Percentiles rank a stretch among this genome's conserved stretches.
Evolutionary conservation across 257 asterid genomes (phyloP).

Genomic region (Cruciata laevipes): DNA sequence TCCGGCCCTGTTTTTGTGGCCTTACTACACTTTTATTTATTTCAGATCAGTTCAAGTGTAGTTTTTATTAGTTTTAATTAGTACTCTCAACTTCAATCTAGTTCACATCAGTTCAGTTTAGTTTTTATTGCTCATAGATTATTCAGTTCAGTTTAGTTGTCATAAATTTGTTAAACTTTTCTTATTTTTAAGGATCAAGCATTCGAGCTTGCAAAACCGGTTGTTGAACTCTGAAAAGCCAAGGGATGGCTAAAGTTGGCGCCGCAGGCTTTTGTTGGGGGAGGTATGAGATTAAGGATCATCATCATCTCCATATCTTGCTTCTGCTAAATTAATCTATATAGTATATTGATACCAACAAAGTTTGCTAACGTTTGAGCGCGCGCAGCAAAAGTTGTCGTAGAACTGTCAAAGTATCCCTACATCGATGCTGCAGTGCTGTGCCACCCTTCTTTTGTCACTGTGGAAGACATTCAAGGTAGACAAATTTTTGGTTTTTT

Average conservation of each 20-base stretch:
- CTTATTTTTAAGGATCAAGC: constrained; percentile 36
- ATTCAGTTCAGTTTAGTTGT: no score
- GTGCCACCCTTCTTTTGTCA: constrained; percentile 54
- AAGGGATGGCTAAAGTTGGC: constrained; percentile 48
- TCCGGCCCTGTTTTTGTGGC: no score
- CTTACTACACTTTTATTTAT: no score
- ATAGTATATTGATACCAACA: no score
- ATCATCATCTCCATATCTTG: no score
- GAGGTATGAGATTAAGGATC: constrained; percentile 34
- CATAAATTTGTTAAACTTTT: no score
- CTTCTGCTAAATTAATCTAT: neutral
- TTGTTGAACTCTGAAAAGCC: constrained; percentile 49
- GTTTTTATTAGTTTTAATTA: no score
- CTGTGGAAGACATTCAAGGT: constrained; percentile 53
- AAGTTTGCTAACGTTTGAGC: neutral
- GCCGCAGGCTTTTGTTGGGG: constrained; percentile 75
- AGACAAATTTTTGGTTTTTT: no score
- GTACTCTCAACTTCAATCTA: no score
- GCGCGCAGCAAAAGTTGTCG: constrained; percentile 58
- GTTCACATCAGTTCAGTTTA: no score
- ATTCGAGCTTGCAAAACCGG: constrained; percentile 48
- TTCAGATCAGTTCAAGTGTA: no score
- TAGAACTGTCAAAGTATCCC: constrained; percentile 44
- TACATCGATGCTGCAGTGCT: constrained; percentile 53
- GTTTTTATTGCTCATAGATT: no score